These are phyloP conservation scores for Lumnitzera littorea DNA, from an alignment of 345 rosid genomes.

Conservation along the genomic window DNA sequence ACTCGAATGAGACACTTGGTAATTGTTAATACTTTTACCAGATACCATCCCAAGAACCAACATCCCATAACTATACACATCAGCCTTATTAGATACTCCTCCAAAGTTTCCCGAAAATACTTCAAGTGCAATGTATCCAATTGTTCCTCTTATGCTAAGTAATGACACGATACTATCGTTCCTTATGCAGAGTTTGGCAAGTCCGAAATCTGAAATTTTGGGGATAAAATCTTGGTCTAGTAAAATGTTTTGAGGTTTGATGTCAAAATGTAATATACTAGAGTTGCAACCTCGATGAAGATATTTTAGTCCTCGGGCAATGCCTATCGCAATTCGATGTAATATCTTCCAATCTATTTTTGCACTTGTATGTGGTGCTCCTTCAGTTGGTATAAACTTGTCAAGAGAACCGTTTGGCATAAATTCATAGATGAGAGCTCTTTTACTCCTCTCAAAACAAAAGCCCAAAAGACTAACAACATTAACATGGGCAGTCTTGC, in stretches of 20 bases:
- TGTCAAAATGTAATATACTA: slow-evolving; percentile 42
- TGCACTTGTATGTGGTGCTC: not conserved
- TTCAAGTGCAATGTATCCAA: slow-evolving; percentile 31
- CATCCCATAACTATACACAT: slow-evolving; percentile 31
- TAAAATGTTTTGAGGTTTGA: slow-evolving; percentile 40
- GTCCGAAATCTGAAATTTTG: slow-evolving; percentile 46
- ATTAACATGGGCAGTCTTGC: slow-evolving; percentile 14
- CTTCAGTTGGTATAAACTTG: slow-evolving; percentile 4
- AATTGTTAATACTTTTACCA: slow-evolving; percentile 4
- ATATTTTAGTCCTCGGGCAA: slow-evolving; percentile 45
- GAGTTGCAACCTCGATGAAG: slow-evolving; percentile 44
- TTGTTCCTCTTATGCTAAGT: slow-evolving; percentile 29
- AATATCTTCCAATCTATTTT: slow-evolving; percentile 12
- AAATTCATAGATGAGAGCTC: slow-evolving; percentile 15
- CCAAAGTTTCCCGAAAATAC: slow-evolving; percentile 13
- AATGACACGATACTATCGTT: slow-evolving; percentile 28
- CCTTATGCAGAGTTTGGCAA: slow-evolving; percentile 31
- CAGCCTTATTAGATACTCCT: slow-evolving; percentile 25
- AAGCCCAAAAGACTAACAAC: slow-evolving; percentile 26
- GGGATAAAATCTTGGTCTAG: slow-evolving; percentile 28
- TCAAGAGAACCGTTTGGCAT: slow-evolving; percentile 18
- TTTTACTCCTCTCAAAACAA: slow-evolving; percentile 18
- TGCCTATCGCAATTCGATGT: slow-evolving; percentile 16
- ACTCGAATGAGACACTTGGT: slow-evolving; percentile 2
- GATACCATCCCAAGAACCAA: slow-evolving; percentile 20